These are phyloP conservation scores for Cytospora schulzeri DNA, from an alignment of 2,329 filamentous ascomycete species.

Conservation along the genomic window DNA sequence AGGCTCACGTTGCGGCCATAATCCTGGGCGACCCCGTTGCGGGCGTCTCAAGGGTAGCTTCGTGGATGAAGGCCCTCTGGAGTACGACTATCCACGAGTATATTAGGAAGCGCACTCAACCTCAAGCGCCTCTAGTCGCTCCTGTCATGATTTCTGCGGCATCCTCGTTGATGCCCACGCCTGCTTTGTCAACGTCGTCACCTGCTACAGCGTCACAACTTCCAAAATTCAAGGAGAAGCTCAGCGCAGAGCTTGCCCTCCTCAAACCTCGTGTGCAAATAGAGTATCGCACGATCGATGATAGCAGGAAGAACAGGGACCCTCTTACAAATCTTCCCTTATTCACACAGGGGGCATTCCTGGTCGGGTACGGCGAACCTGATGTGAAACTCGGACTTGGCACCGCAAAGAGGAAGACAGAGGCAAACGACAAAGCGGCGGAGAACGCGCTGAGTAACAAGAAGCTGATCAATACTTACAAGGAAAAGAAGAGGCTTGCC, in stretches of 20 bases:
- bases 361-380: conserved; percentile 70
- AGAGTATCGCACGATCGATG: conserved; percentile 25
- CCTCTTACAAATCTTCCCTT: conserved; percentile 55
- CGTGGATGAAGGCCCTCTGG: conserved; percentile 80
- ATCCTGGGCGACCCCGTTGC: conserved; percentile 66
- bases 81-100: conserved; percentile 61
- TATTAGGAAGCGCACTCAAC: conserved; percentile 40
- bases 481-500: conserved; percentile 46
- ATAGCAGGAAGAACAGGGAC: conserved; percentile 55
- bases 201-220: neutral
- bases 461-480: conserved; percentile 58
- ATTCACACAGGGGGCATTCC: conserved; percentile 64
- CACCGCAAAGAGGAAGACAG: conserved; percentile 66
- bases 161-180: conserved; percentile 48
- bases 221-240: conserved; percentile 49
- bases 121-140: conserved; percentile 12
- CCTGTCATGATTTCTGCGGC: conserved; percentile 41
- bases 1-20: conserved; percentile 83
- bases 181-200: neutral
- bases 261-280: conserved; percentile 21
- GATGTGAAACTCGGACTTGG: conserved; percentile 61
- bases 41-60: conserved; percentile 62
- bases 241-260: conserved; percentile 36
- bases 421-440: conserved; percentile 70
- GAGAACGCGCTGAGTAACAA: conserved; percentile 65